Evolutionary conservation across 1,284 basidiomycete species (phyloP), one percentile per base, ranked within the genome.

Genomic region (Phenoliferia sp.): DNA sequence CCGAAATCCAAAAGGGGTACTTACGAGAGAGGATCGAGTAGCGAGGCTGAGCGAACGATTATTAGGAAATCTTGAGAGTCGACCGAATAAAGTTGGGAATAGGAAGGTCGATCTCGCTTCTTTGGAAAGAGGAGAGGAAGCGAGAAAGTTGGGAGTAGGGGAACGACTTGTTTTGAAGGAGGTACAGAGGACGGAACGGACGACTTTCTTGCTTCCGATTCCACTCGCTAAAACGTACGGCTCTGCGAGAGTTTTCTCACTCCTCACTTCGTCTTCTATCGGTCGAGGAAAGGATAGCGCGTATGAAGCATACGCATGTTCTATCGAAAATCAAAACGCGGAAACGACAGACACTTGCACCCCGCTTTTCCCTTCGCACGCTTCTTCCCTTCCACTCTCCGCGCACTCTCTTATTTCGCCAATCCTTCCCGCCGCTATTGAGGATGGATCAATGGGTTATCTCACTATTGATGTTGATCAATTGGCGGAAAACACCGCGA

Each of bases 271-370:
- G 0, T 64, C 66, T 0, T 26, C 44, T 2, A 63, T 71, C 31
- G 72, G 72, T 9, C n/a, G 58, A 9, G 34, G 57, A 2, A 32
- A 60, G 32, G 56, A 61, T 10, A 56, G 64, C 7, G 1, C 3
- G 5, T 66, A 69, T 29, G 63, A 73, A 31, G 67, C 71, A 2
- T 69, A 62, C 48, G 64, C 39, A 26, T 69, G 68, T 50, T 26
- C 39, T 15, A n/a, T 1, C 7, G n/a, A 5, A 15, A 44, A 50
- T 10, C n/a, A 54, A 16, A 26, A 22, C 17, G 56, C 32, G 17
- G 26, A 57, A 28, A 12, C 39, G 12, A 29, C 22, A 3, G 36
- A 39, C 9, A 9, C 26, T 16, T 72, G 71, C 63, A 35, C 9
- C 22, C n/a, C 67, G 0, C 65, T 71, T 22, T 68, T 56, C 56